A percentile compares a stretch with the other conserved stretches of the same genome.
phyloP scores from a whole-genome alignment of 1,139 yeast species.

The Diutina rugosa region DNA sequence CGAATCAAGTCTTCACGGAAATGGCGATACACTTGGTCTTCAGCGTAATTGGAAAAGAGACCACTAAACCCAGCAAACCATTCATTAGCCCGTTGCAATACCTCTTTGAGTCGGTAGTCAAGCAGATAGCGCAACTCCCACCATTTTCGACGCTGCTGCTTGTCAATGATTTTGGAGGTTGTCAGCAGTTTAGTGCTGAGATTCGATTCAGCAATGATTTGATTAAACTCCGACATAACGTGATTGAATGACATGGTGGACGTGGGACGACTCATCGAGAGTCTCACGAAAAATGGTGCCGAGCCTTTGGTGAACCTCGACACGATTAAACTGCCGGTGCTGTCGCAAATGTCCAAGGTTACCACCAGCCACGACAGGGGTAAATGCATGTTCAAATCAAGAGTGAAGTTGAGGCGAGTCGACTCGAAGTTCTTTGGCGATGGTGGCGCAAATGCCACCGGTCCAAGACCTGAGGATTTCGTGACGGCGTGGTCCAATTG shows the following conservation, averaged over 20 bases:
- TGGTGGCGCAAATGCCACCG: not conserved
- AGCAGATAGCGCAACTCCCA: conserved; percentile 59
- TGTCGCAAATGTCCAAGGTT: not conserved
- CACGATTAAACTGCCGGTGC: not conserved
- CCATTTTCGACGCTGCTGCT: conserved; percentile 60
- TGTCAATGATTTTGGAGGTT: conserved; percentile 37
- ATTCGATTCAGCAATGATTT: conserved; percentile 42
- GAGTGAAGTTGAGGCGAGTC: not conserved
- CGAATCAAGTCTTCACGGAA: conserved; percentile 17
- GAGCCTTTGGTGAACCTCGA: not conserved
- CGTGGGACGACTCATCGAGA: not conserved
- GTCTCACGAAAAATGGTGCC: not conserved
- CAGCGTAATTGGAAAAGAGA: conserved; percentile 27
- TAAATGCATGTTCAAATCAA: conserved; percentile 1
- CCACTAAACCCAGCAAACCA: conserved; percentile 83
- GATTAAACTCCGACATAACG: conserved; percentile 29
- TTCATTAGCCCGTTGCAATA: conserved; percentile 50
- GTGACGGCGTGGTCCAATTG: not conserved
- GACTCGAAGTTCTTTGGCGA: not conserved
- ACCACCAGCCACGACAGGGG: not conserved
- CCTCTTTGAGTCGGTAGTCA: conserved; percentile 39
- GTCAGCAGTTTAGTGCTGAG: conserved; percentile 40
- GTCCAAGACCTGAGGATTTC: not conserved
- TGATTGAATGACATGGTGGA: conserved; percentile 23
- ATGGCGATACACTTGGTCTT: conserved; percentile 14